Evolutionary conservation across 306 rosid genomes (phyloP).

Genomic region (Delonix regia): DNA sequence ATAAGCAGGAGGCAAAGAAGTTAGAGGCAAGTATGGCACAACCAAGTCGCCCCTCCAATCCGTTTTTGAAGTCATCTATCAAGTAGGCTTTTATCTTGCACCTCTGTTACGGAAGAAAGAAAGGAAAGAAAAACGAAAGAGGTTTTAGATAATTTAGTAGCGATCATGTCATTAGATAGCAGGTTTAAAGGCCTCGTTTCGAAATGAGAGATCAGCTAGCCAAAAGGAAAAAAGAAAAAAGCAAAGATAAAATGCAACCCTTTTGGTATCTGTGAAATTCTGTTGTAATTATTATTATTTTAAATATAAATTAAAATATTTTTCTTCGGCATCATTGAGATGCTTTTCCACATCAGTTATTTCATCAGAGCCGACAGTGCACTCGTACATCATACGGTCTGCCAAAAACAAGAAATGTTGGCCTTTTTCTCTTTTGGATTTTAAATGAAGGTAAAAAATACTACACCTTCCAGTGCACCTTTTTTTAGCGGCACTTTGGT

Average conservation of each 20-base stretch:
- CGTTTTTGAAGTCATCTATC: constrained; percentile 76
- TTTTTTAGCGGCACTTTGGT: not conserved
- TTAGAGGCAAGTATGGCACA: constrained; percentile 50
- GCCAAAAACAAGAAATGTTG: not conserved
- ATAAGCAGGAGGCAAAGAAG: constrained; percentile 45
- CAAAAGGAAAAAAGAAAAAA: not conserved
- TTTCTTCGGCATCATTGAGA: not conserved
- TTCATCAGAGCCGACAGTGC: not conserved
- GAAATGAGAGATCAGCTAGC: constrained; percentile 3
- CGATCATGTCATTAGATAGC: not conserved
- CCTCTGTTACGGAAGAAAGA: not conserved
- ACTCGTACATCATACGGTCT: not conserved
- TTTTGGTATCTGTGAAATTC: constrained; percentile 23
- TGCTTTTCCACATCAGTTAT: not conserved
- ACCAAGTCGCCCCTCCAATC: constrained; percentile 66
- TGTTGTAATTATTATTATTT: constrained; percentile 21
- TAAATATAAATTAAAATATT: not conserved
- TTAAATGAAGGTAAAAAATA: not conserved
- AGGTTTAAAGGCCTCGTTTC: not conserved
- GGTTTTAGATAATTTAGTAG: not conserved
- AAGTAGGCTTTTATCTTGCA: constrained; percentile 46
- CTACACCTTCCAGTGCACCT: not conserved
- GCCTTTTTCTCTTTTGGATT: no score
- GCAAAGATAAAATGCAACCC: not conserved
- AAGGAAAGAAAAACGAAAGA: not conserved